A percentile compares a stretch with the other conserved stretches of the same genome.
phyloP scores from a whole-genome alignment of 164 flowering plant species.

The Buxus sempervirens region DNA sequence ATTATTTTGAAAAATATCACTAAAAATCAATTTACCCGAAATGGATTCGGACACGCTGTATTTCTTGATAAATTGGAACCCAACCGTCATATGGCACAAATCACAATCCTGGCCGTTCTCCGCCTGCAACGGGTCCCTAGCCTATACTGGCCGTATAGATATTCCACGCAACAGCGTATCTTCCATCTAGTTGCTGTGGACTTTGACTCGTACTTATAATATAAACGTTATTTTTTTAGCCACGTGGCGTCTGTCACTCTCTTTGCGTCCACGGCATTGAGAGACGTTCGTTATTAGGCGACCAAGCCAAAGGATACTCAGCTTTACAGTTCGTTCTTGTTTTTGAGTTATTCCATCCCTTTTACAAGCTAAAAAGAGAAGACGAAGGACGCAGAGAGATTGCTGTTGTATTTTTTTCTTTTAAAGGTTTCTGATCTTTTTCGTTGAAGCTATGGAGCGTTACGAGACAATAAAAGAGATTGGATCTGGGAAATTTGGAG shows the following conservation, averaged over 20 bases:
- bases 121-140: no score
- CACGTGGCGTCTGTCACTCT: neutral
- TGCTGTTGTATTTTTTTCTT: neutral
- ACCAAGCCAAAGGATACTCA: neutral
- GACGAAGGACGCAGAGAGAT: neutral
- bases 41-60: no score
- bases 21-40: no score
- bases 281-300: neutral
- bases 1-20: no score
- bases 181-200: no score
- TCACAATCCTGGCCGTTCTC: no score
- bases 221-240: neutral
- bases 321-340: neutral
- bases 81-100: no score
- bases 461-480: slow-evolving; percentile 62
- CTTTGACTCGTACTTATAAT: no score
- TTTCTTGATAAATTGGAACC: no score
- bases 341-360: neutral
- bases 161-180: no score
- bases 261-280: neutral
- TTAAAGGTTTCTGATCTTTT: no score
- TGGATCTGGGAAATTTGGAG: slow-evolving; percentile 75
- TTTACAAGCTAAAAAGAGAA: neutral
- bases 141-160: no score
- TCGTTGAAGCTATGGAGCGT: slow-evolving; percentile 41